Percentiles rank a stretch among this genome's conserved stretches.
phyloP scores from a whole-genome alignment of 176 grass and related monocot species.

The Panicum miliaceum region DNA sequence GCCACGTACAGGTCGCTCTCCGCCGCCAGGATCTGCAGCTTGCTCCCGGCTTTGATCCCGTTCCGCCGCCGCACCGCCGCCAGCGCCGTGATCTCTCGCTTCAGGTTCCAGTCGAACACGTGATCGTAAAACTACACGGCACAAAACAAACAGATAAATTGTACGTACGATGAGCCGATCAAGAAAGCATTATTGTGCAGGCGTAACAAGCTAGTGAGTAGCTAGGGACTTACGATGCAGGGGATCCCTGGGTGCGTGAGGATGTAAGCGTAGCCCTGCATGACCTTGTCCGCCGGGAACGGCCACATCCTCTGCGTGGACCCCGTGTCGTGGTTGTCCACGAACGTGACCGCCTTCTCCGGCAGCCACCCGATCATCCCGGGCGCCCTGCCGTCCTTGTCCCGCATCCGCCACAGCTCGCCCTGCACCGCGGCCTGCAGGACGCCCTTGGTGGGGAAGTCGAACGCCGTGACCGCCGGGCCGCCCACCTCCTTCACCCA shows the following conservation, averaged over 20 bases:
- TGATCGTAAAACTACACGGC: slow-evolving; percentile 73
- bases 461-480: slow-evolving; percentile 56
- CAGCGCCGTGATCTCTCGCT: slow-evolving; percentile 56
- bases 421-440: slow-evolving; percentile 72
- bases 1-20: slow-evolving; percentile 67
- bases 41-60: slow-evolving; percentile 59
- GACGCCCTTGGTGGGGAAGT: slow-evolving; percentile 90
- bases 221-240: slow-evolving; percentile 60
- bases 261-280: slow-evolving; percentile 87
- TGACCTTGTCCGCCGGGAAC: slow-evolving; percentile 75
- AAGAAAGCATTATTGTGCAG: too few relatives aligned
- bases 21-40: slow-evolving; percentile 54
- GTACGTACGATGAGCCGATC: too few relatives aligned
- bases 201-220: neutral
- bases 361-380: slow-evolving; percentile 89
- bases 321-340: slow-evolving; percentile 89
- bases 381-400: slow-evolving; percentile 59
- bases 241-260: slow-evolving; percentile 81
- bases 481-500: slow-evolving; percentile 67
- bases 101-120: slow-evolving; percentile 78
- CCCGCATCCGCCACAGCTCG: slow-evolving; percentile 75
- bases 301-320: slow-evolving; percentile 70
- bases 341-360: slow-evolving; percentile 80
- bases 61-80: slow-evolving; percentile 56
- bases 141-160: neutral